Evolutionary conservation across 805 yeast genomes (phyloP), one percentile per base, ranked within the genome.

Genomic region (Blastobotrys mokoenaii): DNA sequence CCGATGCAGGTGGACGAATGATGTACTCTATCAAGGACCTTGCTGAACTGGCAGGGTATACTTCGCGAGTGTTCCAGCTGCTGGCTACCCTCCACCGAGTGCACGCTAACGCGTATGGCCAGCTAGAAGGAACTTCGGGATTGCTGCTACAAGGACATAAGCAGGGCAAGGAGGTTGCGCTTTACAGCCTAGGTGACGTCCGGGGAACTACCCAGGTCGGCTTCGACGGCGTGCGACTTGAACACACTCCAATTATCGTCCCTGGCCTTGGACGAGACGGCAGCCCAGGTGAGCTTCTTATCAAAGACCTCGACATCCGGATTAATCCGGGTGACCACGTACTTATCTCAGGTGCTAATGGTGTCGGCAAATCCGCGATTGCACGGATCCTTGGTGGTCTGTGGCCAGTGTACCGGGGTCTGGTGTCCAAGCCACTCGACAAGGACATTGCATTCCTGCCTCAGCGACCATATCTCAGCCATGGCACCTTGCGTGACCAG

Each of bases 11-110:
- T 3, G 83, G 94, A 11, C 73, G 96, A 53, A 73, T 89, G 66
- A 88, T 89, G 96, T 87, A 86, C 63, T 87, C 97, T 1, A 84
- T 88, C 53, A 89, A 89, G 62, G 96, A 88, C 63, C 74, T 89
- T 17, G 83, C 93, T n/a, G 89, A 82, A 61, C 72, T 89, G 45
- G 84, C 95, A 1, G 96, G 97, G 10, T 83, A 84, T 60, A 86
- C 96, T 0, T 90, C 86, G 55, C 69, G 96, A 52, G 83, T 89
- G 3, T 89, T 85, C 66, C 75, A 77, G 15, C 69, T 89, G 43
- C 67, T 89, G 45, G 71, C 83, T n/a, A 79, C 80, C 25, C 69
- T 89, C 48, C 96, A 89, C 65, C 77, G 84, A 58, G 90, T 83
- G 12, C 95, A 87, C 60, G 82, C 88, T 32, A 51, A 57, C 38